These are phyloP conservation scores for Psophocarpus tetragonolobus DNA, from an alignment of 306 rosid genomes.

Conservation along the genomic window DNA sequence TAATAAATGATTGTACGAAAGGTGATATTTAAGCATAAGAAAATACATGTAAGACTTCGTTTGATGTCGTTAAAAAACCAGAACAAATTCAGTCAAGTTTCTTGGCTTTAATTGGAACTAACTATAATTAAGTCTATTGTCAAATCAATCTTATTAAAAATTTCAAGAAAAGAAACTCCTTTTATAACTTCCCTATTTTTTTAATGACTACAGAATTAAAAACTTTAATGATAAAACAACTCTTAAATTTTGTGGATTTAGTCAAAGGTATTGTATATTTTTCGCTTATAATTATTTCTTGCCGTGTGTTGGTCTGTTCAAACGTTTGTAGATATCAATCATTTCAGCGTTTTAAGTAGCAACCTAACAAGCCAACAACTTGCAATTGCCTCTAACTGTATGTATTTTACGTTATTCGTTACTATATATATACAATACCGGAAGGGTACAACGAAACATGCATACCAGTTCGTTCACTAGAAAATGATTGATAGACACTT, in stretches of 20 bases:
- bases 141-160: not conserved
- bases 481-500: no score
- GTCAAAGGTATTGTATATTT: not conserved
- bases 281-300: not conserved
- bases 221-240: not conserved
- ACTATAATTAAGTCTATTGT: not conserved
- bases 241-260: not conserved
- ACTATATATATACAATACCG: no score
- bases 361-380: not conserved
- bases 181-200: no score
- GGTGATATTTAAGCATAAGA: no score
- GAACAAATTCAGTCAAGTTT: not conserved
- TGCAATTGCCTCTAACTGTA: no score
- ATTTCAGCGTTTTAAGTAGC: not conserved
- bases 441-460: no score
- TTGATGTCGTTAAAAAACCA: not conserved
- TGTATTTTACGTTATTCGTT: no score
- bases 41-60: not conserved
- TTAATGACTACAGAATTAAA: not conserved
- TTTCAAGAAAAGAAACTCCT: not conserved
- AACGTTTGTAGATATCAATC: not conserved
- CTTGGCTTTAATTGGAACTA: not conserved
- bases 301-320: not conserved
- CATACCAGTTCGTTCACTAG: no score
- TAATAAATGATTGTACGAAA: no score